Percentiles rank a stretch among this genome's conserved stretches.
phyloP scores from a whole-genome alignment of 2,329 filamentous ascomycete genomes.

The Ceratocystiopsis minuta region DNA sequence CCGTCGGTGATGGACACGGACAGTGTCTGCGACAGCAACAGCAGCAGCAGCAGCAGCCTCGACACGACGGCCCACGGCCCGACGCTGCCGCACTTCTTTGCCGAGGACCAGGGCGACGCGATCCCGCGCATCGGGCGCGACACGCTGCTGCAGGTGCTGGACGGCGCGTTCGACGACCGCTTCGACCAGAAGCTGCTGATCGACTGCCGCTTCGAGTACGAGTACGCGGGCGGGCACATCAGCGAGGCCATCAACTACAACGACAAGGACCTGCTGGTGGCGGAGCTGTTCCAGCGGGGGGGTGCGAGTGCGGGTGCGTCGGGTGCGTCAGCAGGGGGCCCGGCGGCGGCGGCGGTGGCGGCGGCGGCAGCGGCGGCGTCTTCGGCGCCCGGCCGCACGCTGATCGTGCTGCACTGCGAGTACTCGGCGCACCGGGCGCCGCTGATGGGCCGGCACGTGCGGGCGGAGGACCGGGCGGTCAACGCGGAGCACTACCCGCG shows the following conservation, averaged over 20 bases:
- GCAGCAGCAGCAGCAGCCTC: too few relatives aligned
- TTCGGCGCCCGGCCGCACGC: conserved; percentile 48
- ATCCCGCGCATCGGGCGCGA: conserved; percentile 72
- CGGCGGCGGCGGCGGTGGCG: too few relatives aligned
- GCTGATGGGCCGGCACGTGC: conserved; percentile 87
- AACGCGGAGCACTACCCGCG: conserved; percentile 77
- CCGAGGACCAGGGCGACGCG: conserved; percentile 64
- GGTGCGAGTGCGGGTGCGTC: too few relatives aligned
- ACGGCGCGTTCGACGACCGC: conserved; percentile 59
- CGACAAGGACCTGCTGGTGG: conserved; percentile 75
- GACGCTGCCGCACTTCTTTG: conserved; percentile 66
- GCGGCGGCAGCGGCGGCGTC: conserved; percentile 18
- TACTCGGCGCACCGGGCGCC: conserved; percentile 94
- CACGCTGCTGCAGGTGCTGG: conserved; percentile 72
- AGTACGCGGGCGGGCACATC: conserved; percentile 93
- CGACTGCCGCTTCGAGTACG: conserved; percentile 97
- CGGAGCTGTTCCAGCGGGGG: conserved; percentile 48
- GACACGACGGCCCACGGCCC: conserved; percentile 35
- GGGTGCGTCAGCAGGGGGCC: too few relatives aligned
- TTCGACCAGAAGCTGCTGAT: conserved; percentile 77
- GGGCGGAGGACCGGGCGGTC: conserved; percentile 66
- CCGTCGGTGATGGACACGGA: conserved; percentile 73
- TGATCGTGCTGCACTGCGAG: conserved; percentile 92
- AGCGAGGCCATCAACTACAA: conserved; percentile 89
- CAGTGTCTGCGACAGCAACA: conserved; percentile 21